A percentile compares a stretch with the other conserved stretches of the same genome.
Evolutionary conservation across 345 rosid genomes (phyloP).

Genomic region (Salix purpurea): DNA sequence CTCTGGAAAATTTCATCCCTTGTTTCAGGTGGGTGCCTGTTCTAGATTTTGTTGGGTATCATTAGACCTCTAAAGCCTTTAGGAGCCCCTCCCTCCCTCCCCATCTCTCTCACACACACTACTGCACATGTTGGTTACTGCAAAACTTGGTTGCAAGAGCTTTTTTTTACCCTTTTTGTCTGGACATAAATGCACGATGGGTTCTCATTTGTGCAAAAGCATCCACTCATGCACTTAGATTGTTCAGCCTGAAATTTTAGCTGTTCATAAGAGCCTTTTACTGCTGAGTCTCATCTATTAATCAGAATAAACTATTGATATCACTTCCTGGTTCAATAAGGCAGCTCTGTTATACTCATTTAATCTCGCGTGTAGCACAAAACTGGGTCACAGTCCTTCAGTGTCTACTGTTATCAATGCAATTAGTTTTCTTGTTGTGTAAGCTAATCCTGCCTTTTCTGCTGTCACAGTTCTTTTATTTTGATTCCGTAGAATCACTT

Average conservation of each 20-base stretch:
- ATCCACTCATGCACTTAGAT: not conserved
- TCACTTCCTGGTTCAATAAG: not conserved
- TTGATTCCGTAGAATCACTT: constrained; percentile 91
- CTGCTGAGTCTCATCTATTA: not conserved
- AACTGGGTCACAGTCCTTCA: not conserved
- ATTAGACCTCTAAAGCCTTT: not conserved
- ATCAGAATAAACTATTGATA: not conserved
- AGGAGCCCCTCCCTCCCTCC: not conserved
- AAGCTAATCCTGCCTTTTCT: not conserved
- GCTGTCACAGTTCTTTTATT: constrained; percentile 73
- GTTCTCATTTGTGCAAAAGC: not conserved
- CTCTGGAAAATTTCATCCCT: constrained; percentile 96
- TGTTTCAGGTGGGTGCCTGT: constrained; percentile 58
- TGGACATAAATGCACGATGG: not conserved
- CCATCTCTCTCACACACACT: too few relatives aligned
- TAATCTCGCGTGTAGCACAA: not conserved
- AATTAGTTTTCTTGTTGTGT: not conserved
- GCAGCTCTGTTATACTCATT: not conserved
- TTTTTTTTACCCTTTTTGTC: not conserved
- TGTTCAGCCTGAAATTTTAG: not conserved
- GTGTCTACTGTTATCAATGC: not conserved
- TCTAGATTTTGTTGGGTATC: not conserved
- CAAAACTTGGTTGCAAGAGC: too few relatives aligned
- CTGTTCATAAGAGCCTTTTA: not conserved
- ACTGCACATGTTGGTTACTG: too few relatives aligned